Evolutionary conservation across 2,329 filamentous ascomycete genomes (phyloP).

Genomic region (Rhinocladiella similis): DNA sequence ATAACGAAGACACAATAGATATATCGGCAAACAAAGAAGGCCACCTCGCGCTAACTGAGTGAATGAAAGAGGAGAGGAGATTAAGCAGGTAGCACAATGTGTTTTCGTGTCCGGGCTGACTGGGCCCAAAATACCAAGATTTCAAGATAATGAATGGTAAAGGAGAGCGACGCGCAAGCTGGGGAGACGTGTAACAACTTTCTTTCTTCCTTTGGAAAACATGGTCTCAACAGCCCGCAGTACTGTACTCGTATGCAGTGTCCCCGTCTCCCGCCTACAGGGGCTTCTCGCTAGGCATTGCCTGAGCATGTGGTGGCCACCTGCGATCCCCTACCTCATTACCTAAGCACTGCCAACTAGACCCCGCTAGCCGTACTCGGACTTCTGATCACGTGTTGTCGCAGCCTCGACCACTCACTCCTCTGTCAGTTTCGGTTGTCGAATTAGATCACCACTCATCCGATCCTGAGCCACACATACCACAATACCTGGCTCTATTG

Average conservation of each 20-base stretch:
- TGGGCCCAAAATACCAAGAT: neutral
- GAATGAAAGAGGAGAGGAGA: neutral
- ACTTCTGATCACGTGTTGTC: neutral
- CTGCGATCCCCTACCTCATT: neutral
- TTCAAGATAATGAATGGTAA: neutral
- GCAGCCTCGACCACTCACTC: neutral
- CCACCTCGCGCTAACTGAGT: neutral
- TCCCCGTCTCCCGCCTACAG: too few relatives aligned
- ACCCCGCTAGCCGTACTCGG: neutral
- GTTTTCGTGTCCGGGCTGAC: neutral
- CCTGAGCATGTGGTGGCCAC: neutral
- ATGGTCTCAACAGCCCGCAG: too few relatives aligned
- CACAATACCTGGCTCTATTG: neutral
- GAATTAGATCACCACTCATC: conserved; percentile 10
- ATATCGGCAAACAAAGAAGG: neutral
- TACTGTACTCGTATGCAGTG: too few relatives aligned
- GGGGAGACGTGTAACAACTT: neutral
- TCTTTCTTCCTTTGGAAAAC: neutral
- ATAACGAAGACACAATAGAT: neutral
- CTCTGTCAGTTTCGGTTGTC: neutral
- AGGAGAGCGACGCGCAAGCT: conserved; percentile 2
- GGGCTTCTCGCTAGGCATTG: too few relatives aligned
- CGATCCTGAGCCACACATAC: conserved; percentile 1
- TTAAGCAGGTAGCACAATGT: neutral
- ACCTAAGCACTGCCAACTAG: neutral